Evolutionary conservation across 2,329 filamentous ascomycete genomes (phyloP).

Genomic region (Thielaviopsis musarum): DNA sequence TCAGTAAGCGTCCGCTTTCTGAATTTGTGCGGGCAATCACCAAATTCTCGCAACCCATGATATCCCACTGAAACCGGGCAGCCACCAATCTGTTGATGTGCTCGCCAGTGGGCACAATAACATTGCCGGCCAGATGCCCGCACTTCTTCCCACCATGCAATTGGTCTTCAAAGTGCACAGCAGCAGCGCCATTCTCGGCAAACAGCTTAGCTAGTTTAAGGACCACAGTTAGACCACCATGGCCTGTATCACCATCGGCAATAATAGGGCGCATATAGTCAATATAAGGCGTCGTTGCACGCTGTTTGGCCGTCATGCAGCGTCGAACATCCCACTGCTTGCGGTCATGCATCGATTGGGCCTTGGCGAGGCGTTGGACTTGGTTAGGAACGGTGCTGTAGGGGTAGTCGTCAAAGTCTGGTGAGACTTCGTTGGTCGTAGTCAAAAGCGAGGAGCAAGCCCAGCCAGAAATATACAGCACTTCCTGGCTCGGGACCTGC

Average conservation of each 20-base stretch:
- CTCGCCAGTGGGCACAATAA: conserved; percentile 81
- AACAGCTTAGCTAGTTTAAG: conserved; percentile 95
- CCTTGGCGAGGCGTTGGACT: conserved; percentile 89
- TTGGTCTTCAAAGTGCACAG: conserved; percentile 95
- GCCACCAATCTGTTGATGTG: conserved; percentile 92
- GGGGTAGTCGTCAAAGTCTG: conserved; percentile 95
- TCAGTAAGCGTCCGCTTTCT: conserved; percentile 80
- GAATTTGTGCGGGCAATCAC: conserved; percentile 92
- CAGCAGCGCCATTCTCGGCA: conserved; percentile 89
- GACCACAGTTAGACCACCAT: conserved; percentile 82
- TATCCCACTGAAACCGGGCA: conserved; percentile 90
- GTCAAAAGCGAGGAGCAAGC: conserved; percentile 89
- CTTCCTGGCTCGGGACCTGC: conserved; percentile 88
- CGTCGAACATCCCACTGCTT: conserved; percentile 82
- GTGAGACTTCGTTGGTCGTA: conserved; percentile 89
- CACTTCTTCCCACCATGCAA: conserved; percentile 97
- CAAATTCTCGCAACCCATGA: conserved; percentile 92
- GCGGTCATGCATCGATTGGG: conserved; percentile 90
- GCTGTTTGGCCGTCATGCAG: conserved; percentile 57
- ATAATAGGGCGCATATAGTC: conserved; percentile 93
- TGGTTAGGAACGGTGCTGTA: conserved; percentile 99
- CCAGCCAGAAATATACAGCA: conserved; percentile 94
- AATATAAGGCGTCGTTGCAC: conserved; percentile 60
- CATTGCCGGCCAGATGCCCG: conserved; percentile 89
- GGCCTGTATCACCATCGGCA: conserved; percentile 90